Conservation (phyloP, 2,329 filamentous ascomycete genomes). For the Xylaria sp. region DNA sequence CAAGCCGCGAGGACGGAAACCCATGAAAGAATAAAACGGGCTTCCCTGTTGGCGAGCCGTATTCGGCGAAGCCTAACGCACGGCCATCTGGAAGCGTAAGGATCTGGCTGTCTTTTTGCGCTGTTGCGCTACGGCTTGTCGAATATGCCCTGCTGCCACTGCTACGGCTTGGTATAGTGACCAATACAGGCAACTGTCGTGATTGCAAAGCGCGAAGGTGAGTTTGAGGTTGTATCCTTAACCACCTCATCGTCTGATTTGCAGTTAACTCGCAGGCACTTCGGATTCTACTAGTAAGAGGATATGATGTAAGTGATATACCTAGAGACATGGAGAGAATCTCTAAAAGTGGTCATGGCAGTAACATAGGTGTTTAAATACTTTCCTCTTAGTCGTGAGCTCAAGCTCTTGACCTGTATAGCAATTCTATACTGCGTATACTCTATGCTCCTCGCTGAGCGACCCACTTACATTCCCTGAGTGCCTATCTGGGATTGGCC, state of each 20-base stretch:
- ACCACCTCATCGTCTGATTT: background rate
- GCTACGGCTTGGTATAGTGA: background rate
- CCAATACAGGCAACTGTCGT: background rate
- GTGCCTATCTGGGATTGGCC: constrained; percentile 2
- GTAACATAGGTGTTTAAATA: background rate
- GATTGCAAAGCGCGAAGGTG: background rate
- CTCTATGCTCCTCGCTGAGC: background rate
- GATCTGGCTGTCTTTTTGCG: constrained; percentile 22
- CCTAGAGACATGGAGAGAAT: no score
- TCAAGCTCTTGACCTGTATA: constrained; percentile 2
- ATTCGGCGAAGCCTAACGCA: constrained; percentile 27
- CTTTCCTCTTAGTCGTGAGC: background rate
- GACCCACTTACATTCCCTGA: background rate
- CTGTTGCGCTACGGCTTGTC: background rate
- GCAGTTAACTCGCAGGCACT: background rate
- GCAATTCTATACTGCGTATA: background rate
- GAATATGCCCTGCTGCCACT: background rate
- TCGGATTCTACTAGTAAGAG: background rate
- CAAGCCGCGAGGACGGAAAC: constrained; percentile 28
- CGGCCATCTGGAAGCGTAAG: constrained; percentile 26
- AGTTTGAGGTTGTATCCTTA: background rate
- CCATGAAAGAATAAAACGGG: constrained; percentile 32
- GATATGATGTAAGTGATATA: background rate
- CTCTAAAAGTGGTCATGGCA: background rate
- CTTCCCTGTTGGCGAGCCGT: constrained; percentile 30